Evolutionary conservation across 768 basidiomycete genomes (phyloP).

Genomic region (Mycena rebaudengoi): DNA sequence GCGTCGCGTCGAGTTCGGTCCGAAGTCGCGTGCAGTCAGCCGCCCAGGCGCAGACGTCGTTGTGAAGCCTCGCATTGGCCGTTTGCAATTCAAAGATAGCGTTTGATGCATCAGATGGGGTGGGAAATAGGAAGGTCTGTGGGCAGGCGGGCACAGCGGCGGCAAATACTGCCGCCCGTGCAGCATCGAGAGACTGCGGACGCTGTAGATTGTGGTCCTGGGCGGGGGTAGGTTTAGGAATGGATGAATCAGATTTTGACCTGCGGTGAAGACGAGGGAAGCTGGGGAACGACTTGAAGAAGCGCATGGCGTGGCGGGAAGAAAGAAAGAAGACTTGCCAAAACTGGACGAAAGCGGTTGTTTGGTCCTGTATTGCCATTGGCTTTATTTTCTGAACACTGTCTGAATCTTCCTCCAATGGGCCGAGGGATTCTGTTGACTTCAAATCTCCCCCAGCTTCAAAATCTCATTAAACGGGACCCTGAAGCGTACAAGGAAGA

Average conservation of each 20-base stretch:
- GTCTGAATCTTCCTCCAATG: conserved; percentile 37
- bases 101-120: conserved; percentile 26
- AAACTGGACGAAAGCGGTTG: not conserved
- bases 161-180: conserved; percentile 21
- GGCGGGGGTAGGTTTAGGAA: conserved; percentile 30
- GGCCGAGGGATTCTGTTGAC: conserved; percentile 81
- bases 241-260: conserved; percentile 54
- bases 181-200: conserved; percentile 28
- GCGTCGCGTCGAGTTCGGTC: conserved; percentile 16
- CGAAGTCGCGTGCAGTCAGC: conserved; percentile 14
- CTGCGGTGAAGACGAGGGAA: conserved; percentile 56
- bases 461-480: conserved; percentile 97
- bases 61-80: conserved; percentile 18
- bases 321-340: not conserved
- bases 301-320: conserved; percentile 48
- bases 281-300: conserved; percentile 45
- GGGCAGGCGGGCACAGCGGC: conserved; percentile 24
- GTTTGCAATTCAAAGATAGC: conserved; percentile 33
- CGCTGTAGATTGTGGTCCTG: conserved; percentile 21
- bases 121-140: conserved; percentile 34
- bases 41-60: conserved; percentile 13
- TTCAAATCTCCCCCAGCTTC: conserved; percentile 92
- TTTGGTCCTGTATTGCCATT: not conserved
- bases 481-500: conserved; percentile 92
- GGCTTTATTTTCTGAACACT: not conserved